Conservation (phyloP, 2,329 filamentous ascomycete species). For the Ceratocystis alfenasii region DNA sequence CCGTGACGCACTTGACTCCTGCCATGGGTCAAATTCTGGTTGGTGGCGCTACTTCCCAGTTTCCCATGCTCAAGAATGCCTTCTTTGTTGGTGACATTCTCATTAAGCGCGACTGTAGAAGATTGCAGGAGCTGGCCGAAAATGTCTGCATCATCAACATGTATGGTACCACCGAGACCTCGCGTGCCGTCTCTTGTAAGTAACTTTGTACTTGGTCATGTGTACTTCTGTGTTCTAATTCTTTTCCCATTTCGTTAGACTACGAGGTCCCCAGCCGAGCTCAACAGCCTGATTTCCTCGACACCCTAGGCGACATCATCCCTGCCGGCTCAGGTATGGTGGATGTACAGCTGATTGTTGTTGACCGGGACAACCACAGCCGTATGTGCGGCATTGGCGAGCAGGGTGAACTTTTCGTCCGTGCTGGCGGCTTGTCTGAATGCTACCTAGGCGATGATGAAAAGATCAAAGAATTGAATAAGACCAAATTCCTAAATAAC, state of each 20-base stretch:
- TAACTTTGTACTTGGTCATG: background rate
- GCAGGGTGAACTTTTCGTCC: slow-evolving; percentile 70
- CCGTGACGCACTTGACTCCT: slow-evolving; percentile 79
- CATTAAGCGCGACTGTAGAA: slow-evolving; percentile 68
- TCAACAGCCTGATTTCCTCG: slow-evolving; percentile 43
- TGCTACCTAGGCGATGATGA: slow-evolving; percentile 53
- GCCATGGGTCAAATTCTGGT: slow-evolving; percentile 93
- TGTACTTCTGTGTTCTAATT: background rate
- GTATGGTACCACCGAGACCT: slow-evolving; percentile 81
- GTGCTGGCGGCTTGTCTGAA: slow-evolving; percentile 73
- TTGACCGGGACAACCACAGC: slow-evolving; percentile 54
- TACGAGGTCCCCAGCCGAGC: slow-evolving; percentile 60
- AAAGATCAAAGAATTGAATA: slow-evolving; percentile 48
- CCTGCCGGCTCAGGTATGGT: slow-evolving; percentile 78
- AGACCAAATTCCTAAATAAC: slow-evolving; percentile 67
- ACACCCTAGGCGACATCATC: slow-evolving; percentile 52
- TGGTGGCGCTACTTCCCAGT: slow-evolving; percentile 66
- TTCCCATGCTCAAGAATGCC: slow-evolving; percentile 62
- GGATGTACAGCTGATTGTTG: slow-evolving; percentile 77
- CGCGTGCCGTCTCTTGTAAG: slow-evolving; percentile 58
- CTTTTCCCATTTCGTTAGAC: slow-evolving; percentile 29
- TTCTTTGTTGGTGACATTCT: slow-evolving; percentile 91
- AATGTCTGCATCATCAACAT: slow-evolving; percentile 72
- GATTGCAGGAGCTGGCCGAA: slow-evolving; percentile 61
- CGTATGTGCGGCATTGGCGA: slow-evolving; percentile 69